A percentile compares a stretch with the other conserved stretches of the same genome.
phyloP scores from a whole-genome alignment of 805 yeast genomes.

The Blastobotrys terrestris region DNA sequence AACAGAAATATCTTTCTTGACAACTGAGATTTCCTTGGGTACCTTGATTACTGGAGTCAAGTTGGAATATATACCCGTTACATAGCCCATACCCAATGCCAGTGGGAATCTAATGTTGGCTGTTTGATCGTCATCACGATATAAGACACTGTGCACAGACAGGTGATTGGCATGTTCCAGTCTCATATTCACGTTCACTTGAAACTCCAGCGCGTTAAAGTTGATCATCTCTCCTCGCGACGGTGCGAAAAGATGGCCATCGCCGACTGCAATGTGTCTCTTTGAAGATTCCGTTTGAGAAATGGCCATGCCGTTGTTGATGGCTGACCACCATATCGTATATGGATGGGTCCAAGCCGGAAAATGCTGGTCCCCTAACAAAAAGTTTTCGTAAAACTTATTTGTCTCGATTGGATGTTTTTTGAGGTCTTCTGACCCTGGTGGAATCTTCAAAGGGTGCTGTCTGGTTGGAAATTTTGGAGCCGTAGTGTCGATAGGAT shows the following conservation, averaged over 20 bases:
- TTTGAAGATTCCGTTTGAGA: slow-evolving; percentile 47
- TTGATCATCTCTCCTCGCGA: background rate
- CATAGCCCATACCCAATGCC: slow-evolving; percentile 57
- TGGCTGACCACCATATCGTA: slow-evolving; percentile 52
- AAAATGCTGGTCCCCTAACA: slow-evolving; percentile 54
- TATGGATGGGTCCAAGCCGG: slow-evolving; percentile 81
- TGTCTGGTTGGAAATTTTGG: slow-evolving; percentile 1
- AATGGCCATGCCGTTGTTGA: slow-evolving; percentile 51
- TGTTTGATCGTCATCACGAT: background rate
- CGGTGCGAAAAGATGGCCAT: slow-evolving; percentile 26
- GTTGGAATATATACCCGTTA: slow-evolving; percentile 41
- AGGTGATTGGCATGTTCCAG: background rate
- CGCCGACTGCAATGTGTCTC: slow-evolving; percentile 60
- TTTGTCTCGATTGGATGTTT: slow-evolving; percentile 41
- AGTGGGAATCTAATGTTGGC: slow-evolving; percentile 31
- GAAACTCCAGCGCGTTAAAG: background rate
- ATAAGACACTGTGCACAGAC: background rate
- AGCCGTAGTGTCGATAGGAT: slow-evolving; percentile 4
- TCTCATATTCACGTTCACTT: background rate
- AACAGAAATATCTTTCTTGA: slow-evolving; percentile 33
- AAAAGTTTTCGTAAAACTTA: slow-evolving; percentile 66
- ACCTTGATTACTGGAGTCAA: slow-evolving; percentile 37
- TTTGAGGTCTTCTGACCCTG: background rate
- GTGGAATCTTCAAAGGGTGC: slow-evolving; percentile 5
- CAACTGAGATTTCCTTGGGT: slow-evolving; percentile 58